A percentile compares a stretch with the other conserved stretches of the same genome.
Evolutionary conservation across 176 grass and related monocot species (phyloP).

Genomic region (Poa annua): DNA sequence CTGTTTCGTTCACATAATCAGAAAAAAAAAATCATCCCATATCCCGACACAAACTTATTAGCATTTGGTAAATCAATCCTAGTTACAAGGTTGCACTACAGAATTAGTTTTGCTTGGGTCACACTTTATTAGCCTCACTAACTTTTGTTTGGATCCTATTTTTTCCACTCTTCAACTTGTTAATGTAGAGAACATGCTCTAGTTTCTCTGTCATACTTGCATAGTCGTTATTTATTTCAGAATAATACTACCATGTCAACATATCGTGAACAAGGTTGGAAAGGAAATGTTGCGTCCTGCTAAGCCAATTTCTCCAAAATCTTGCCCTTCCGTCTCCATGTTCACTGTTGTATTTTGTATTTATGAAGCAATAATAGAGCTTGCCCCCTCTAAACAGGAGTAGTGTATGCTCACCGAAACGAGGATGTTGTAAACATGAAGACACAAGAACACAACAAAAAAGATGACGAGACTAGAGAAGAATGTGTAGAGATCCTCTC

Average conservation of each 20-base stretch:
- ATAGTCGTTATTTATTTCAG: neutral
- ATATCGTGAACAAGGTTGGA: neutral
- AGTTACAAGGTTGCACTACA: slow-evolving; percentile 13
- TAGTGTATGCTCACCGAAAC: slow-evolving; percentile 91
- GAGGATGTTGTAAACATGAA: slow-evolving; percentile 80
- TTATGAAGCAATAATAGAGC: slow-evolving; percentile 30
- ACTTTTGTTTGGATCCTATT: neutral
- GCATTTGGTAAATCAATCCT: slow-evolving; percentile 1
- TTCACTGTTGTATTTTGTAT: slow-evolving; percentile 14
- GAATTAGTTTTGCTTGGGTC: neutral
- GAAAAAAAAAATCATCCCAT: neutral
- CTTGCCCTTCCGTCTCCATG: neutral
- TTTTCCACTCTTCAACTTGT: neutral
- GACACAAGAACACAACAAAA: slow-evolving; percentile 16
- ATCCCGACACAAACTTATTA: neutral
- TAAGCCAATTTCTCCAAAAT: neutral
- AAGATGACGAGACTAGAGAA: neutral
- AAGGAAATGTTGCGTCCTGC: slow-evolving; percentile 16
- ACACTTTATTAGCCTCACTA: slow-evolving; percentile 21
- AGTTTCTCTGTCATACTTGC: slow-evolving; percentile 10
- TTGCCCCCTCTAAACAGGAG: slow-evolving; percentile 53
- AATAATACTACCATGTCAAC: neutral
- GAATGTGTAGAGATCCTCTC: slow-evolving; percentile 19
- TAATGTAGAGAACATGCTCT: slow-evolving; percentile 6
- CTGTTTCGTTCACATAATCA: slow-evolving; percentile 19